phyloP scores from a whole-genome alignment of 129 eudicot genomes.

The Oenanthe sinensis region DNA sequence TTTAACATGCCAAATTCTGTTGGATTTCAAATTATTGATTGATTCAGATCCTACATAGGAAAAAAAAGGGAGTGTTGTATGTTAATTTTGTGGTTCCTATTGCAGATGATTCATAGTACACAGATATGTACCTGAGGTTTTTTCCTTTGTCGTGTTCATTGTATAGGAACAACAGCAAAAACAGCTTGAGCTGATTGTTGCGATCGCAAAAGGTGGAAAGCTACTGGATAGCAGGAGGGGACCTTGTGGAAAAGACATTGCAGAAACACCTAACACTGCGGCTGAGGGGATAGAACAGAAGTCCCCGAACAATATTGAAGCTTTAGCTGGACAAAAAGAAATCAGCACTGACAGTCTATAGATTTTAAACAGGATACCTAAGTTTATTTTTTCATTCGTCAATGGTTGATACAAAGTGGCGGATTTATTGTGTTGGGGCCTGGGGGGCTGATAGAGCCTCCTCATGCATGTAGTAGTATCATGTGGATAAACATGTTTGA shows the following conservation, averaged over 20 bases:
- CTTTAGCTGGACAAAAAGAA: conserved; percentile 12
- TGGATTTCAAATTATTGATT: neutral
- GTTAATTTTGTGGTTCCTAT: neutral
- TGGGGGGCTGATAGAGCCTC: neutral
- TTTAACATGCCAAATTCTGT: too few relatives aligned
- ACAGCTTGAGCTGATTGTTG: conserved; percentile 53
- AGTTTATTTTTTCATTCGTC: neutral
- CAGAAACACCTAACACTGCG: neutral
- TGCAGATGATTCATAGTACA: neutral
- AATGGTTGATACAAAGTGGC: neutral
- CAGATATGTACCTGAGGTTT: neutral
- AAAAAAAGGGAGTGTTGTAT: neutral
- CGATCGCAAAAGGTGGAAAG: conserved; percentile 38
- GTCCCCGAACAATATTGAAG: neutral
- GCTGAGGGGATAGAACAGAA: neutral
- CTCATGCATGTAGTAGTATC: neutral
- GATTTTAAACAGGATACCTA: neutral
- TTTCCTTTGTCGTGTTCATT: neutral
- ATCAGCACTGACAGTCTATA: conserved; percentile 14
- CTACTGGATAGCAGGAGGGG: conserved; percentile 21
- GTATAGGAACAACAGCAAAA: conserved; percentile 53
- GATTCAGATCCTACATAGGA: neutral
- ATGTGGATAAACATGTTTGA: neutral
- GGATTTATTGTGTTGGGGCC: neutral
- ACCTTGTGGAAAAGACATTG: conserved; percentile 9